Conservation (phyloP, 2,329 filamentous ascomycete species). For the Beauveria rudraprayagi region DNA sequence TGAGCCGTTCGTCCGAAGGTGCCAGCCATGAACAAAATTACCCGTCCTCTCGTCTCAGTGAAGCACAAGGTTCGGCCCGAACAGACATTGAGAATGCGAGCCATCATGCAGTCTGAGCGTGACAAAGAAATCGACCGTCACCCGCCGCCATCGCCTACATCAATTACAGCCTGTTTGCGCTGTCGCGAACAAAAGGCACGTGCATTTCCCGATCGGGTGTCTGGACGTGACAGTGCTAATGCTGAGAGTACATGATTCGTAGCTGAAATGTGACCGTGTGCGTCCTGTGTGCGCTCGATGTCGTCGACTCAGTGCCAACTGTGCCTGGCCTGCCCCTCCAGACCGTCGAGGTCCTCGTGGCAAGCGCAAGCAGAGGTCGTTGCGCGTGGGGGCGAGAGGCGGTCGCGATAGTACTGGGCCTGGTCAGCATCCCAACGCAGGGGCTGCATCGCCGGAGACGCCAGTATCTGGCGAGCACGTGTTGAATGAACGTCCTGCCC, state of each 20-base stretch:
- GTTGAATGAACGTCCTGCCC: neutral
- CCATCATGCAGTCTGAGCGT: neutral
- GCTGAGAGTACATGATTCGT: neutral
- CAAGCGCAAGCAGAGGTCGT: neutral
- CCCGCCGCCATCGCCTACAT: neutral
- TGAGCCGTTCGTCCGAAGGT: neutral
- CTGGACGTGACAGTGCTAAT: too few relatives aligned
- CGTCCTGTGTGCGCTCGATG: neutral
- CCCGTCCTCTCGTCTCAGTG: neutral
- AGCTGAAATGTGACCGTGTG: constrained; percentile 1
- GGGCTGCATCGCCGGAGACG: neutral
- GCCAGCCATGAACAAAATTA: neutral
- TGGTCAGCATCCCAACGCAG: neutral
- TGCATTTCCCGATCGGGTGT: neutral
- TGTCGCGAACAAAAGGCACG: constrained; percentile 4
- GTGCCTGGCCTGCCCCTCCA: neutral
- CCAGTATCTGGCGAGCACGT: neutral
- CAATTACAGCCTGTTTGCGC: neutral
- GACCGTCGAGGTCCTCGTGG: neutral
- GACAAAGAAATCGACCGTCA: neutral
- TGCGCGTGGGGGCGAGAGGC: neutral
- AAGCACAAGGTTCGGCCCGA: neutral
- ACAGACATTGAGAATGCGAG: neutral
- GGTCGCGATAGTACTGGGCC: too few relatives aligned
- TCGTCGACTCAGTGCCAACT: neutral